Evolutionary conservation across 2,329 filamentous ascomycete species (phyloP).

Genomic region (Sporothrix humicola): DNA sequence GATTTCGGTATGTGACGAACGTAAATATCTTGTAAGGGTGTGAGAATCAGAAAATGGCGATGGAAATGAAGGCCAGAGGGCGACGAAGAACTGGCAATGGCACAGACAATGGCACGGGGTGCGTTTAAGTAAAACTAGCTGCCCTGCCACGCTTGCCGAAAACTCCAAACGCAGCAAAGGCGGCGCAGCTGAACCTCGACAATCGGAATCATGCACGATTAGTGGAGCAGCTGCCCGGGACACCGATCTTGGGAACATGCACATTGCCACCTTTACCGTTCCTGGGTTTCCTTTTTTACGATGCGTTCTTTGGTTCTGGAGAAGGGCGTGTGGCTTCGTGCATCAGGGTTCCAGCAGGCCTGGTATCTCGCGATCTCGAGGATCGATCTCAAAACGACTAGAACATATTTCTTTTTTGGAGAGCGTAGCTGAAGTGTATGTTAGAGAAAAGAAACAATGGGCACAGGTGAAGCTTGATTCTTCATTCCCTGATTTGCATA

Average conservation of each 20-base stretch:
- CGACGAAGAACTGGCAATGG: no score
- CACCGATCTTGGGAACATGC: not conserved
- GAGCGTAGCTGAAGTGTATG: no score
- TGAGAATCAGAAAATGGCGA: not conserved
- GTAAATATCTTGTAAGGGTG: no score
- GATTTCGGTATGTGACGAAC: not conserved
- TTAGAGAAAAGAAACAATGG: no score
- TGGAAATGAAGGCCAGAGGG: no score
- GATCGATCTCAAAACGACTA: not conserved
- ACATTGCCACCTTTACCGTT: not conserved
- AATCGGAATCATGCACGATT: not conserved
- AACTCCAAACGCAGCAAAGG: not conserved
- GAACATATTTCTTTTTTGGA: not conserved
- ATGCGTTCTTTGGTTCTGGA: no score
- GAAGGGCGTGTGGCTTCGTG: no score
- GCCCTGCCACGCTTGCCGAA: constrained; percentile 4
- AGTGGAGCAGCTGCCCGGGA: not conserved
- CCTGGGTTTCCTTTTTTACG: not conserved
- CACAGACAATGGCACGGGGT: not conserved
- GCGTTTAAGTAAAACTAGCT: not conserved
- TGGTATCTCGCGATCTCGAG: not conserved
- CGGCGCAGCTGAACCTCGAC: constrained; percentile 11
- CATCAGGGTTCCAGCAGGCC: not conserved
- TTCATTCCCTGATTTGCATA: no score
- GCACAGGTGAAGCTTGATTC: no score